Base-by-base conservation (phyloP, 495 filamentous ascomycete species). In the Parmelia sp. region DNA sequence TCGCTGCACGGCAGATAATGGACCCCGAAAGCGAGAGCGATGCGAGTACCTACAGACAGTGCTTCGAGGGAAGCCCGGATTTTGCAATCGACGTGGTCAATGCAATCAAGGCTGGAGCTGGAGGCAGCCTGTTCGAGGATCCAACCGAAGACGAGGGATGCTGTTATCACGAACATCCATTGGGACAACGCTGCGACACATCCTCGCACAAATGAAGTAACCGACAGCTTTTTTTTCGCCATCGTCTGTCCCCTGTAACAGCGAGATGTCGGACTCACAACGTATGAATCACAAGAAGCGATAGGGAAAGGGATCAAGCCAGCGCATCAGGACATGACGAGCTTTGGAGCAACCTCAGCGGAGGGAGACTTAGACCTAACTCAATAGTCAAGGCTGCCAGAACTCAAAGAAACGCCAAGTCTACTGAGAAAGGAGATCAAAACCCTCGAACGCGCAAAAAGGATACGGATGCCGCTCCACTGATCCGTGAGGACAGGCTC, bases 1-100 rank as follows among this genome's bases (percentile, higher is more conserved):
- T 81, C 51, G 79, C 79, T 23, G 79, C 79, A 14, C 67, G 79
- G 15, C 79, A 81, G 71, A 78, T 80, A 55, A 81, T 81, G 79
- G 79, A 80, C 60, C 79, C 79, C 0, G 79, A 77, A 15, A 73
- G 68, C 58, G 71, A 78, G 39, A 72, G 72, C 37, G 75, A 79
- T 67, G 77, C 76, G 17, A 69, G 71, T 35, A 71, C 61, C 0
- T 81, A 81, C 61, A 71, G 73, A 47, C 61, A 69, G 31, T 80
- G 77, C 57, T 80, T 81, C 66, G 73, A 79, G 47, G 65, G 68
- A n/a, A 78, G 71, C 65, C 64, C 76, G 3, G 77, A 79, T 53
- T 81, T 81, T 64, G 78, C 77, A 9, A 70, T 81, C 36, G 79
- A 78, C 39, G 71, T 81, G 47, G 70, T 80, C 65, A 79, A 76